Base-by-base conservation (phyloP, 2,329 filamentous ascomycete species). In the Alternaria alternata region DNA sequence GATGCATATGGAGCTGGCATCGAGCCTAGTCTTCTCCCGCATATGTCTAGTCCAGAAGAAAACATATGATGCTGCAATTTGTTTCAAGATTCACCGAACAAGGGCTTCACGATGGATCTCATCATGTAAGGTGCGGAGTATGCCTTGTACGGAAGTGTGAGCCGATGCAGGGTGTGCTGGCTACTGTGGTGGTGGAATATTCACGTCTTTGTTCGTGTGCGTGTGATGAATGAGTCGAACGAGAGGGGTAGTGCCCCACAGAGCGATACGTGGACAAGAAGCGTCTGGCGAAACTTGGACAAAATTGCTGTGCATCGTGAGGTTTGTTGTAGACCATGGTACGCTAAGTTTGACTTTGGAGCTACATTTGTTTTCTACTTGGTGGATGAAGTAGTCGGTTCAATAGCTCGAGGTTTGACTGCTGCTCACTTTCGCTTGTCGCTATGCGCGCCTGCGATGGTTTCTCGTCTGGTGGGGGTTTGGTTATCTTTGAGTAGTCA, bases 371-470 rank as follows among this genome's bases (percentile, higher is more conserved):
- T 9, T 42, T 24, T 42, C 5, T 20, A 39, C 7, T 20, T 14
- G 39, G 6, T 24, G 39, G 6, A 16, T 18, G 20, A 20, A 7
- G 9, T 16, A 7, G 5, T 42, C 18, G 4, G 4, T 11, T 30
- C 30, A 48, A 18, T 36, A 24, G 20, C 18, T 49, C n/a, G 9
- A 24, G 24, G 28, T 12, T 14, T 39, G 36, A 39, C n/a, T 39
- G n/a, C 36, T 39, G 18, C 36, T 18, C 36, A 18, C 36, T 46
- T 47, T 24, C 26, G 20, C n/a, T n/a, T 12, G 5, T 57, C 54
- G 54, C 54, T 47, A 57, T 41, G 20, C 28, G 54, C 54, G 54
- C 54, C 28, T 46, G 24, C 7, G 42, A 51, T 41, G 43, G 44
- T 51, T 24, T 47, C 41, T 30, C 36, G 12, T 9, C 20, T 20